A percentile compares a stretch with the other conserved stretches of the same genome.
Conservation (phyloP, 805 yeast species). For the Ogataea methylovora region DNA sequence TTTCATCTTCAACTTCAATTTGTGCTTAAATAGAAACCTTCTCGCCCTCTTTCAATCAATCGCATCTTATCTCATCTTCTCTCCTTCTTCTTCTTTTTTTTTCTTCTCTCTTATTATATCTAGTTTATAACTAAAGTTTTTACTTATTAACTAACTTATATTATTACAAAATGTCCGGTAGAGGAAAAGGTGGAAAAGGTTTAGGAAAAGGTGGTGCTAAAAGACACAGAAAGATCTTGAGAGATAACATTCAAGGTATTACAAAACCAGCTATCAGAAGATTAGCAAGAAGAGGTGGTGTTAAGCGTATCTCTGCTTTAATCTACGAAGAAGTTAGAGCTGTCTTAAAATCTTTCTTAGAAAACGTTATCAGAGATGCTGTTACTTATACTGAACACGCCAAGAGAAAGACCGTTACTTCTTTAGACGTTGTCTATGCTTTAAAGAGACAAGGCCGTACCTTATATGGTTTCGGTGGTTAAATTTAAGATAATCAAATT, state of each 20-base stretch:
- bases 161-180: slow-evolving; percentile 75
- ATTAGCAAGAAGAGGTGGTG: slow-evolving; percentile 99
- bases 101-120: neutral
- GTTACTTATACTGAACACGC: slow-evolving; percentile 99
- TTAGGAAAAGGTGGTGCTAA: slow-evolving; percentile 99
- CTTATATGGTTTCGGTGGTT: slow-evolving; percentile 99
- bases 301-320: slow-evolving; percentile 98
- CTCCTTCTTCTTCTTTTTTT: neutral
- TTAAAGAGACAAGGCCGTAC: slow-evolving; percentile 99
- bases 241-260: slow-evolving; percentile 99
- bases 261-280: slow-evolving; percentile 99
- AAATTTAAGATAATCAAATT: slow-evolving; percentile 22
- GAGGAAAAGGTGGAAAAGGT: slow-evolving; percentile 99
- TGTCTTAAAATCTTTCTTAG: slow-evolving; percentile 91
- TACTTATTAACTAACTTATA: slow-evolving; percentile 15
- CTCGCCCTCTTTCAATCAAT: too few relatives aligned
- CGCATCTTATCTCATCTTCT: neutral
- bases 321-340: slow-evolving; percentile 99
- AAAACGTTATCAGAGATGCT: slow-evolving; percentile 97
- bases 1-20: too few relatives aligned
- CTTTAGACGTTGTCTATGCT: slow-evolving; percentile 97
- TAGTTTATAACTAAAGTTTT: slow-evolving; percentile 4
- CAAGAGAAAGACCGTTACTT: slow-evolving; percentile 99
- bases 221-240: slow-evolving; percentile 98
- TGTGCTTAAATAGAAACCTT: too few relatives aligned